A percentile compares a stretch with the other conserved stretches of the same genome.
phyloP scores from a whole-genome alignment of 495 filamentous ascomycete genomes.

The Chaetomium tenue region DNA sequence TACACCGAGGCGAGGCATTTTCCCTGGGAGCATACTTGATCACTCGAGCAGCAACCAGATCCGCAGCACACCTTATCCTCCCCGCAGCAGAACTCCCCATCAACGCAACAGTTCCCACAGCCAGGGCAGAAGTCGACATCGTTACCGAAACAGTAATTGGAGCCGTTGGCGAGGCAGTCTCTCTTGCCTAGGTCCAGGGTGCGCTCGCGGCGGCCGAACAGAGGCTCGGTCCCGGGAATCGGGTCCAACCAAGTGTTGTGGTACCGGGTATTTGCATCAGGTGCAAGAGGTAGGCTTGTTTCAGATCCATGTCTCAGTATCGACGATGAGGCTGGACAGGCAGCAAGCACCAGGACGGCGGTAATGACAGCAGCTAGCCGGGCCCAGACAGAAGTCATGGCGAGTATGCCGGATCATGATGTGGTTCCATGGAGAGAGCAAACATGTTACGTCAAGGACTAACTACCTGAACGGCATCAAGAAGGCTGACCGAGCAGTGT shows the following conservation, averaged over 20 bases:
- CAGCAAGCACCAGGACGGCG: background rate
- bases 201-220: constrained; percentile 21
- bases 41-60: constrained; percentile 31
- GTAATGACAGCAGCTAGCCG: constrained; percentile 17
- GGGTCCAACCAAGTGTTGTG: constrained; percentile 21
- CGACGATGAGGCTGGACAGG: constrained; percentile 2
- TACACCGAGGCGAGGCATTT: constrained; percentile 31
- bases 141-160: constrained; percentile 39
- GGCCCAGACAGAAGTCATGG: constrained; percentile 17
- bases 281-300: background rate
- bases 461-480: background rate
- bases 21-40: constrained; percentile 33
- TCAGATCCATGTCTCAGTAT: background rate
- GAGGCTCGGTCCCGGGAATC: constrained; percentile 24
- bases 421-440: constrained; percentile 3
- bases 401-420: constrained; percentile 22
- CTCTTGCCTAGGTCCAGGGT: constrained; percentile 24
- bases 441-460: background rate
- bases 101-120: constrained; percentile 35
- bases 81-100: constrained; percentile 31
- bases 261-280: background rate
- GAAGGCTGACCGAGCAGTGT: background rate
- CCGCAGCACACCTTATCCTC: constrained; percentile 31
- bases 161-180: constrained; percentile 36
- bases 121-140: constrained; percentile 29